Percentiles rank a stretch among this genome's conserved stretches.
phyloP scores from a whole-genome alignment of 805 yeast species.

The Metschnikowia anglica region DNA sequence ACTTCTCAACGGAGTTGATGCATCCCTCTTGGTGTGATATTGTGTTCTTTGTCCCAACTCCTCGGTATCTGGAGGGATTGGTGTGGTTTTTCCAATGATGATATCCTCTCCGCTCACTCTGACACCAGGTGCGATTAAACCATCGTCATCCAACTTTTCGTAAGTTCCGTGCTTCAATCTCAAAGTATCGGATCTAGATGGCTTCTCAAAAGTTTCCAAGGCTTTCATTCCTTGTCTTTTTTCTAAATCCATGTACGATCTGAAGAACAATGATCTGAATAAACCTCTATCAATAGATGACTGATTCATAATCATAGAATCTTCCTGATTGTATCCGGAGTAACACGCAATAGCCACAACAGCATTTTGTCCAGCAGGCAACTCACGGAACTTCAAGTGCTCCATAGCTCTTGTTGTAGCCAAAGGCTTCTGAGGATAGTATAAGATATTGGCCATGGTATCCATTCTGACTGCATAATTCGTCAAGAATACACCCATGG shows the following conservation, averaged over 20 bases:
- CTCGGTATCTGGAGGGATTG: conserved; percentile 98
- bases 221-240: conserved; percentile 98
- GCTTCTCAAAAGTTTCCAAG: conserved; percentile 96
- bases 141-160: conserved; percentile 97
- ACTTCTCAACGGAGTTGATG: conserved; percentile 93
- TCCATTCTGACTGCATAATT: conserved; percentile 97
- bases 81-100: conserved; percentile 97
- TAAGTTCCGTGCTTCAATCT: conserved; percentile 97
- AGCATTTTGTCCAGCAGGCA: conserved; percentile 99
- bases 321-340: conserved; percentile 99
- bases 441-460: conserved; percentile 97
- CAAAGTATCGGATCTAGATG: conserved; percentile 89
- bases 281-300: conserved; percentile 95
- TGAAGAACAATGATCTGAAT: conserved; percentile 91
- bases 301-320: conserved; percentile 99
- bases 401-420: conserved; percentile 99
- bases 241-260: conserved; percentile 98
- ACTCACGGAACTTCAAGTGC: conserved; percentile 91
- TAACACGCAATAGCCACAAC: conserved; percentile 97
- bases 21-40: conserved; percentile 97
- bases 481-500: conserved; percentile 97
- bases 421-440: conserved; percentile 96
- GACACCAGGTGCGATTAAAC: conserved; percentile 95
- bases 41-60: conserved; percentile 98
- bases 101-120: conserved; percentile 99